A percentile compares a stretch with the other conserved stretches of the same genome.
phyloP scores from a whole-genome alignment of 192 early-diverging fungal species.

The Pilobolus umbonatus region DNA sequence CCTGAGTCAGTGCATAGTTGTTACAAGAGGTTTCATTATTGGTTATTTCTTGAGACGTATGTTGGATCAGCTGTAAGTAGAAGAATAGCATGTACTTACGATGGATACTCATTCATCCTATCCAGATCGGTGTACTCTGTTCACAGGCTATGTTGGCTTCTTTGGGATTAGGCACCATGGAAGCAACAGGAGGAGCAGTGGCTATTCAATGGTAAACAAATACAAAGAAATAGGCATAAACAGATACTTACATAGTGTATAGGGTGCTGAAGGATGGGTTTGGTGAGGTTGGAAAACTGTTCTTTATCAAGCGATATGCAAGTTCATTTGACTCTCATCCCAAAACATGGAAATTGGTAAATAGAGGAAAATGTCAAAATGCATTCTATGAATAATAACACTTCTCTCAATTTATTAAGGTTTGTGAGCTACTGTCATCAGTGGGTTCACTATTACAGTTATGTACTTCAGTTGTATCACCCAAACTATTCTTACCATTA shows the following conservation, averaged over 20 bases:
- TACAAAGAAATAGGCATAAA: too few relatives aligned
- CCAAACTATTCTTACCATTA: slow-evolving; percentile 49
- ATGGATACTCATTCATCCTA: background rate
- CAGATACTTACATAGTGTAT: background rate
- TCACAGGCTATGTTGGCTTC: slow-evolving; percentile 62
- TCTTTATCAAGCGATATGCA: slow-evolving; percentile 66
- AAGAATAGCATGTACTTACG: background rate
- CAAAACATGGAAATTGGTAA: slow-evolving; percentile 66
- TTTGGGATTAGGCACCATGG: slow-evolving; percentile 47
- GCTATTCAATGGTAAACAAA: slow-evolving; percentile 55
- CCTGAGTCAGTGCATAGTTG: slow-evolving; percentile 52
- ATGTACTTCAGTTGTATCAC: slow-evolving; percentile 47
- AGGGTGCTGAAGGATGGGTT: slow-evolving; percentile 64
- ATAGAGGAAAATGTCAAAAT: background rate
- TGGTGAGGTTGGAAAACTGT: slow-evolving; percentile 62
- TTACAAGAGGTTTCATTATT: slow-evolving; percentile 54
- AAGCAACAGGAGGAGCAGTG: slow-evolving; percentile 56
- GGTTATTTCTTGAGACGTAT: slow-evolving; percentile 60
- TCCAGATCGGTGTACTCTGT: slow-evolving; percentile 58
- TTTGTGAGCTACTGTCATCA: slow-evolving; percentile 52
- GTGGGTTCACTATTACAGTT: slow-evolving; percentile 57
- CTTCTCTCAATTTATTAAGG: slow-evolving; percentile 18
- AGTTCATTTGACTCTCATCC: slow-evolving; percentile 67
- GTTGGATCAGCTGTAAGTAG: slow-evolving; percentile 50
- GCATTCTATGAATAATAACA: background rate